These are phyloP conservation scores for Xylaria sp. DNA, from an alignment of 2,329 filamentous ascomycete species.

Conservation along the genomic window DNA sequence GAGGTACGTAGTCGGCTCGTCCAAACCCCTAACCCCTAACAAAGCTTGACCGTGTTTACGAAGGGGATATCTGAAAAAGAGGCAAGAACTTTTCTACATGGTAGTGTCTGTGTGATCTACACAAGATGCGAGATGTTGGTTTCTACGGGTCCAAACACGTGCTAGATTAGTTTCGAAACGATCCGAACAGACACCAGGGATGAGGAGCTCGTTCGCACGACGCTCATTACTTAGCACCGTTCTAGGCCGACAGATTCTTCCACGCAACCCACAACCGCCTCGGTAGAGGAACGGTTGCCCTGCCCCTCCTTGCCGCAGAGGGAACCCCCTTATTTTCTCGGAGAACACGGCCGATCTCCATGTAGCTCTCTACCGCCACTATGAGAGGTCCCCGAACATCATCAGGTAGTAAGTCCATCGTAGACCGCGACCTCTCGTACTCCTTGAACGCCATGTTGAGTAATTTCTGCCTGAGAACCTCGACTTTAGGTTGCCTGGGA, in stretches of 20 bases:
- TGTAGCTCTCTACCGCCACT: constrained; percentile 69
- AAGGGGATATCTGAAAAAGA: background rate
- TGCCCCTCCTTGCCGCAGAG: constrained; percentile 23
- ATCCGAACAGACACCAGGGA: background rate
- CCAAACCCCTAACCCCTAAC: background rate
- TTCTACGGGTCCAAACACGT: background rate
- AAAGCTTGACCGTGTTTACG: background rate
- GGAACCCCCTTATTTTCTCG: constrained; percentile 31
- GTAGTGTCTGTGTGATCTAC: background rate
- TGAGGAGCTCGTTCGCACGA: too few relatives aligned
- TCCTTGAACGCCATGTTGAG: constrained; percentile 56
- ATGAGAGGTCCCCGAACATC: constrained; percentile 59
- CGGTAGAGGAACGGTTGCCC: constrained; percentile 29
- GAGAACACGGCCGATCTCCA: constrained; percentile 67
- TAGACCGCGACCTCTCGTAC: constrained; percentile 49
- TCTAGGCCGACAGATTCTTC: constrained; percentile 25
- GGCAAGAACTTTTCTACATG: background rate
- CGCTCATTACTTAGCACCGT: background rate
- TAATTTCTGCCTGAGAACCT: constrained; percentile 47
- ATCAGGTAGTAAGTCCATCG: constrained; percentile 56
- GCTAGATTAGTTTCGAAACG: background rate
- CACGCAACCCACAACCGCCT: constrained; percentile 33
- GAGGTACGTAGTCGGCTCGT: background rate
- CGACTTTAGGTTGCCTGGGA: constrained; percentile 43
- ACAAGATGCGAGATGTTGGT: background rate